A percentile compares a stretch with the other conserved stretches of the same genome.
phyloP scores from a whole-genome alignment of 441 rosid genomes.

The Adansonia madagascariensis region DNA sequence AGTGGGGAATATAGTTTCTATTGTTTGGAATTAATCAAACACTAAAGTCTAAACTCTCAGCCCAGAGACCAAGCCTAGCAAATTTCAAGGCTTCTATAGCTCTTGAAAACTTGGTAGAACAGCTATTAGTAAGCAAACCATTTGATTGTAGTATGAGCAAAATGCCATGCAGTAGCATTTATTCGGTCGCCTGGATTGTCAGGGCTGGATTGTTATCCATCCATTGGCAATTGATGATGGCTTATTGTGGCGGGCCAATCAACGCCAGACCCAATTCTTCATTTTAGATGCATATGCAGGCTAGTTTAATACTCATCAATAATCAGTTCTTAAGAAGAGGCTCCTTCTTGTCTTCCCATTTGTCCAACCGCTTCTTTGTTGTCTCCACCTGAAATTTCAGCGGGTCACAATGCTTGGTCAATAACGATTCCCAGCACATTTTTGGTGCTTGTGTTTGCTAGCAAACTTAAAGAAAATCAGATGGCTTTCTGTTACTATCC shows the following conservation, averaged over 20 bases:
- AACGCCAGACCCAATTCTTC: neutral
- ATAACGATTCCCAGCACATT: neutral
- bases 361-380: conserved; percentile 45
- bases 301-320: neutral
- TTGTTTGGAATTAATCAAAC: neutral
- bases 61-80: neutral
- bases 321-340: conserved; percentile 19
- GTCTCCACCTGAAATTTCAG: conserved; percentile 45
- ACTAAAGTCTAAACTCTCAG: neutral
- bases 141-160: neutral
- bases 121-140: neutral
- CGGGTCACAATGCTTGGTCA: neutral
- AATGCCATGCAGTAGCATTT: conserved; percentile 2
- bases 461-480: neutral
- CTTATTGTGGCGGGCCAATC: neutral
- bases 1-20: neutral
- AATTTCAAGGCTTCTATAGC: neutral
- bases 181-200: neutral
- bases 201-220: neutral
- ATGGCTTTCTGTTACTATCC: too few species aligned
- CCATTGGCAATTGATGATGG: neutral
- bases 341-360: conserved; percentile 44
- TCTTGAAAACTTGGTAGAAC: neutral
- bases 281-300: conserved; percentile 3
- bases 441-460: too few species aligned